Conservation (phyloP, 169 alveolate genomes). For the Besnoitia besnoiti region DNA sequence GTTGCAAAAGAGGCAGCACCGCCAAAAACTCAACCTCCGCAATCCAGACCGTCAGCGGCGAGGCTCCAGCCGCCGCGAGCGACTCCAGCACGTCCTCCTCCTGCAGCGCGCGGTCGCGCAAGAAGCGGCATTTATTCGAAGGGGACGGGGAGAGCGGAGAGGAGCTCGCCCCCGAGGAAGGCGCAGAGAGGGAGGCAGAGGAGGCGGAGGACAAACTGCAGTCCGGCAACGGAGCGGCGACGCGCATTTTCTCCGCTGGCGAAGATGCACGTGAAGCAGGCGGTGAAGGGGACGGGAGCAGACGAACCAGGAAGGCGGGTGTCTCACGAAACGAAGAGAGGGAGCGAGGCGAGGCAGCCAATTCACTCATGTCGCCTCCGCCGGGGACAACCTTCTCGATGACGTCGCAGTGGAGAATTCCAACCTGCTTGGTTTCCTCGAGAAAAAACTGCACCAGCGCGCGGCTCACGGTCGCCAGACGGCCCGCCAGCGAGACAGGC, state of each 20-base stretch:
- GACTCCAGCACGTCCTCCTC: not conserved
- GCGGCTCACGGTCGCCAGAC: not conserved
- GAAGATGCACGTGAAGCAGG: not conserved
- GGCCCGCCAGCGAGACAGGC: not conserved
- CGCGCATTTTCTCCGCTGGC: not conserved
- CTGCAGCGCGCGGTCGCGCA: constrained; percentile 42
- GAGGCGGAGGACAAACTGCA: not conserved
- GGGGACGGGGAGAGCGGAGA: too few species aligned
- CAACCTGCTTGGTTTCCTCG: not conserved
- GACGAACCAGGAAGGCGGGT: not conserved
- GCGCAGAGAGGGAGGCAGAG: not conserved
- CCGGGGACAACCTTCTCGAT: constrained; percentile 16
- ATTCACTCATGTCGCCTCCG: not conserved
- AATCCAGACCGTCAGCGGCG: not conserved
- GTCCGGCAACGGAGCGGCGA: not conserved
- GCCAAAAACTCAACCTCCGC: constrained; percentile 25
- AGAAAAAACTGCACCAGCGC: not conserved
- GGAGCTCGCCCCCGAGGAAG: not conserved
- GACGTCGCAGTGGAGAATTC: constrained; percentile 6
- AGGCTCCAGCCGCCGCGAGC: not conserved
- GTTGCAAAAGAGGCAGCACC: not conserved
- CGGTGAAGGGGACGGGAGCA: not conserved
- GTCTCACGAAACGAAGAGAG: not conserved
- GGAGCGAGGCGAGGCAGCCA: not conserved
- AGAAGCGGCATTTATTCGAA: not conserved